Percentiles rank a stretch among this genome's conserved stretches.
These are phyloP conservation scores for Thuidium tamariscinum DNA, from an alignment of 225 moss, liverwort and hornwort species.

Conservation along the genomic window DNA sequence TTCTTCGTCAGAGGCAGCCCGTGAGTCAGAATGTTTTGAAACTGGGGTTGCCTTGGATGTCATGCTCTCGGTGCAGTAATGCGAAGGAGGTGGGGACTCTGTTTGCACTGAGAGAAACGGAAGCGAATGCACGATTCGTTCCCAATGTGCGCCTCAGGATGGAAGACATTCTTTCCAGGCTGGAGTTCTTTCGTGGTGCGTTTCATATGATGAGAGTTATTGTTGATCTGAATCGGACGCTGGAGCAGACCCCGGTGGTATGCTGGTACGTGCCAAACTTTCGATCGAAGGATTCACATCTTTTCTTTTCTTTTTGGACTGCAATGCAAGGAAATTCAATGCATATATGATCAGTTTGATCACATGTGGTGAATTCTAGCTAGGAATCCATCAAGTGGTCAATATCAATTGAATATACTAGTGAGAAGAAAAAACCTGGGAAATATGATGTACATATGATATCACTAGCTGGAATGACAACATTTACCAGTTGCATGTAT, in stretches of 20 bases:
- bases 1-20: neutral
- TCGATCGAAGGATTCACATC: neutral
- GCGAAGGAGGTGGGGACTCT: neutral
- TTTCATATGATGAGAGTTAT: neutral
- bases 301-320: no score
- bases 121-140: neutral
- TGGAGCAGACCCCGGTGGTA: neutral
- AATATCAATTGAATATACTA: neutral
- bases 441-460: neutral
- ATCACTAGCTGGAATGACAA: neutral
- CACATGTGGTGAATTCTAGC: neutral
- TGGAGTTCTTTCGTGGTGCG: neutral
- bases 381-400: no score
- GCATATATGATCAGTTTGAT: neutral
- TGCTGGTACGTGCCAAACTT: neutral
- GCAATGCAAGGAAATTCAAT: neutral
- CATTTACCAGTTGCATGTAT: neutral
- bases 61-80: neutral
- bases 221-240: neutral
- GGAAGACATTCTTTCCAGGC: neutral
- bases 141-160: neutral
- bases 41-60: neutral
- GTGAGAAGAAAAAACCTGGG: no score
- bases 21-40: neutral
- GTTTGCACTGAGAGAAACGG: neutral